A percentile compares a stretch with the other conserved stretches of the same genome.
Evolutionary conservation across 306 rosid genomes (phyloP).

Genomic region (Prunus campanulata): DNA sequence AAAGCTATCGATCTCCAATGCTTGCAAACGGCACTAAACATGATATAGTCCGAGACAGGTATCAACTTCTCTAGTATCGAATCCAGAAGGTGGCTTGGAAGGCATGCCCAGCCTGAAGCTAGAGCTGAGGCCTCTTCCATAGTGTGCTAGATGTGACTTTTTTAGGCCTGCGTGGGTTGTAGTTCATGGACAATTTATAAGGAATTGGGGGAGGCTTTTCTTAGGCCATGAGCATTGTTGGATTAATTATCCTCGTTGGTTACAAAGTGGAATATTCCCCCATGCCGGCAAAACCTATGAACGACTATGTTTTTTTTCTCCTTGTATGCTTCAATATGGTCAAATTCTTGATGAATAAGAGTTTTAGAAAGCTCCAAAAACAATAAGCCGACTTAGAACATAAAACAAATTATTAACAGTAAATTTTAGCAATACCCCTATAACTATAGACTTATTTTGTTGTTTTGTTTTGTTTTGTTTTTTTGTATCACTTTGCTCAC

Average conservation of each 20-base stretch:
- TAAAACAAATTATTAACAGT: too few relatives aligned
- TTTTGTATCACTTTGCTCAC: too few relatives aligned
- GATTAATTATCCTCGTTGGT: neutral
- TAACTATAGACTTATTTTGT: too few relatives aligned
- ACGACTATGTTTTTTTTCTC: neutral
- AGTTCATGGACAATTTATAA: neutral
- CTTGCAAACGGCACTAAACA: constrained; percentile 4
- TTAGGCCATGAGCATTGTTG: neutral
- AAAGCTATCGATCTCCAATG: neutral
- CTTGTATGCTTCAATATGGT: neutral
- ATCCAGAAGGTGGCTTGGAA: neutral
- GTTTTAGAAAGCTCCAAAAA: too few relatives aligned
- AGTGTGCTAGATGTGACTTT: neutral
- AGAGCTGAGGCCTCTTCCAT: neutral
- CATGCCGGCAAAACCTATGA: neutral
- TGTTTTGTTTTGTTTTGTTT: too few relatives aligned
- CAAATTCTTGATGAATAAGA: neutral
- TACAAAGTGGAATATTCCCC: neutral
- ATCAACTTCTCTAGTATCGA: neutral
- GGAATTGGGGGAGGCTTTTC: neutral
- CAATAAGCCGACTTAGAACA: too few relatives aligned
- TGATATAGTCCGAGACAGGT: neutral
- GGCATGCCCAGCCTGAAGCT: neutral
- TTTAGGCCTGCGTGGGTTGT: neutral
- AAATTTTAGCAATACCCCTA: too few relatives aligned